Evolutionary conservation across 208 protist genomes (phyloP).

Genomic region (Trypanosomatidae sp.): DNA sequence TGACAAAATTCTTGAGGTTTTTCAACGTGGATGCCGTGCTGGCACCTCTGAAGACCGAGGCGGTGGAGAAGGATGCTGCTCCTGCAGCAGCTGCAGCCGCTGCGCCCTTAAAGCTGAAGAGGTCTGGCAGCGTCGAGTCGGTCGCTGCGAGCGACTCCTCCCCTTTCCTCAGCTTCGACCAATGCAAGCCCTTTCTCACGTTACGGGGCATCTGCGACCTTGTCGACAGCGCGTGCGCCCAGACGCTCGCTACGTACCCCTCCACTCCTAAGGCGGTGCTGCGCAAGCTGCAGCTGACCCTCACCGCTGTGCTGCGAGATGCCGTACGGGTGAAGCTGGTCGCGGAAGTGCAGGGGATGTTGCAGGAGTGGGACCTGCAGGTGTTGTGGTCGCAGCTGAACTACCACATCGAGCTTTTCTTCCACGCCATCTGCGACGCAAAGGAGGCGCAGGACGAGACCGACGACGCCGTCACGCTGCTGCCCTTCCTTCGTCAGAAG

Average conservation of each 20-base stretch:
- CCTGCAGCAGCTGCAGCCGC: neutral
- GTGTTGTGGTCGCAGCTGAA: constrained; percentile 81
- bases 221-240: constrained; percentile 10
- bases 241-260: constrained; percentile 15
- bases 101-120: neutral
- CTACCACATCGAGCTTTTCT: constrained; percentile 81
- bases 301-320: constrained; percentile 22
- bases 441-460: constrained; percentile 61
- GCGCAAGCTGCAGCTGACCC: constrained; percentile 9
- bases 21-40: constrained; percentile 20
- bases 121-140: neutral
- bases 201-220: constrained; percentile 13
- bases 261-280: constrained; percentile 6
- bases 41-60: constrained; percentile 5
- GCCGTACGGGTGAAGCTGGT: constrained; percentile 43
- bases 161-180: constrained; percentile 4
- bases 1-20: constrained; percentile 28
- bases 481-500: constrained; percentile 62
- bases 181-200: constrained; percentile 12
- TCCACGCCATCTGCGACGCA: constrained; percentile 74
- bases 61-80: neutral
- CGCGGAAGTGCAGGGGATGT: constrained; percentile 49
- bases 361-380: constrained; percentile 72
- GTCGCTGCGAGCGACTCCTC: constrained; percentile 2
- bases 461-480: constrained; percentile 58